phyloP scores from a whole-genome alignment of 345 rosid species.

The Camelina laxa region DNA sequence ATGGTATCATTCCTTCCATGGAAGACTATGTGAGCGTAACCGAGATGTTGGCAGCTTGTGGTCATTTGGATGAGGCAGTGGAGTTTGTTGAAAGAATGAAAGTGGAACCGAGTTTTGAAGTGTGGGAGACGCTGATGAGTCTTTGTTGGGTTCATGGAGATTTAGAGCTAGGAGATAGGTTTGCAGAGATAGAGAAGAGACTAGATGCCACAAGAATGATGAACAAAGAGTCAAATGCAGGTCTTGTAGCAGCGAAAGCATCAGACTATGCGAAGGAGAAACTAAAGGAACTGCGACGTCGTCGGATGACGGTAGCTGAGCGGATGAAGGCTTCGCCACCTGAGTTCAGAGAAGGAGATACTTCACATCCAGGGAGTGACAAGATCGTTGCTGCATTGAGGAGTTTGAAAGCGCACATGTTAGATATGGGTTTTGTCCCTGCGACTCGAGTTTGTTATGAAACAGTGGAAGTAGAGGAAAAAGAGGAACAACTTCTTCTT shows the following conservation, averaged over 20 bases:
- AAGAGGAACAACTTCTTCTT: slow-evolving; percentile 73
- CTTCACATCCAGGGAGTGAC: slow-evolving; percentile 64
- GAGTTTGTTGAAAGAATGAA: slow-evolving; percentile 69
- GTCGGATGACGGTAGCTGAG: not conserved
- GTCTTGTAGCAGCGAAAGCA: slow-evolving; percentile 53
- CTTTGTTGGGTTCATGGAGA: slow-evolving; percentile 71
- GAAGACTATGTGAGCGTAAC: slow-evolving; percentile 63
- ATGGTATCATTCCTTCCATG: slow-evolving; percentile 63
- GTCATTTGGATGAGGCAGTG: slow-evolving; percentile 76
- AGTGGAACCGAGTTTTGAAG: slow-evolving; percentile 53
- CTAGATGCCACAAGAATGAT: slow-evolving; percentile 60
- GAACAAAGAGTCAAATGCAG: slow-evolving; percentile 64
- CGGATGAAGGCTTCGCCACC: too few species aligned
- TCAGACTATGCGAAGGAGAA: slow-evolving; percentile 11
- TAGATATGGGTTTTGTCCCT: slow-evolving; percentile 74
- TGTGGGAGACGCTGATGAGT: slow-evolving; percentile 80
- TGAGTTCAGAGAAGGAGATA: slow-evolving; percentile 56
- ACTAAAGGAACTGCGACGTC: not conserved
- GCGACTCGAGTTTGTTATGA: slow-evolving; percentile 53
- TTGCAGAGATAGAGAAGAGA: slow-evolving; percentile 61
- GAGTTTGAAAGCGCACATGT: slow-evolving; percentile 69
- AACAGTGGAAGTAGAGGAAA: slow-evolving; percentile 65
- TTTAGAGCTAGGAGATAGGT: slow-evolving; percentile 67
- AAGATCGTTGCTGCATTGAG: slow-evolving; percentile 54
- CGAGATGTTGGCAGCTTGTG: slow-evolving; percentile 68